Conservation (phyloP, 768 basidiomycete species). For the Russula dissimulans region DNA sequence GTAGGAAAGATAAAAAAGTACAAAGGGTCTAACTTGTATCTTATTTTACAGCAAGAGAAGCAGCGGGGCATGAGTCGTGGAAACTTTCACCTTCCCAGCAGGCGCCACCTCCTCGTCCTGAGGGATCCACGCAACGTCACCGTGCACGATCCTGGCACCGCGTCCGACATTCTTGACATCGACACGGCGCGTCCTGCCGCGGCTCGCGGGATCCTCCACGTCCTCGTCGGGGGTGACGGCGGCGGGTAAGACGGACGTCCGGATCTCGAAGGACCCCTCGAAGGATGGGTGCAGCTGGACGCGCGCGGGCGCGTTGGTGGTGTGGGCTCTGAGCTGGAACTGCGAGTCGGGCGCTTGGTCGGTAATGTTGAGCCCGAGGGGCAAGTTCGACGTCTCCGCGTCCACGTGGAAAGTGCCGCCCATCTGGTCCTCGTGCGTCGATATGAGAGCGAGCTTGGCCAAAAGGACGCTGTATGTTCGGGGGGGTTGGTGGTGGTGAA, state of each 20-base stretch:
- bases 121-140: constrained; percentile 1
- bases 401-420: background rate
- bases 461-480: background rate
- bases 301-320: constrained; percentile 8
- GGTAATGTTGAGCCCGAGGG: background rate
- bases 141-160: background rate
- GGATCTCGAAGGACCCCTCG: constrained; percentile 5
- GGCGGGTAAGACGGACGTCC: background rate
- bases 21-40: background rate
- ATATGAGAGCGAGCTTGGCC: background rate
- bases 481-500: too few relatives aligned
- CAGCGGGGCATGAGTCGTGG: constrained; percentile 6
- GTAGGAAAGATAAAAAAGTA: background rate
- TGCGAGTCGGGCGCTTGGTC: background rate
- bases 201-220: constrained; percentile 9
- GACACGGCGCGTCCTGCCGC: constrained; percentile 4
- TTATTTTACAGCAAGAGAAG: background rate
- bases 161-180: constrained; percentile 2
- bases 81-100: background rate
- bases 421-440: background rate
- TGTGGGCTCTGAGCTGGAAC: constrained; percentile 1
- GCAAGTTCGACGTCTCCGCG: constrained; percentile 7
- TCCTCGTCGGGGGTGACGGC: background rate
- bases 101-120: background rate
- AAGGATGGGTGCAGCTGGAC: constrained; percentile 8